A percentile compares a stretch with the other conserved stretches of the same genome.
Evolutionary conservation across 2,329 filamentous ascomycete species (phyloP).

Genomic region (Penicillium griseofulvum): DNA sequence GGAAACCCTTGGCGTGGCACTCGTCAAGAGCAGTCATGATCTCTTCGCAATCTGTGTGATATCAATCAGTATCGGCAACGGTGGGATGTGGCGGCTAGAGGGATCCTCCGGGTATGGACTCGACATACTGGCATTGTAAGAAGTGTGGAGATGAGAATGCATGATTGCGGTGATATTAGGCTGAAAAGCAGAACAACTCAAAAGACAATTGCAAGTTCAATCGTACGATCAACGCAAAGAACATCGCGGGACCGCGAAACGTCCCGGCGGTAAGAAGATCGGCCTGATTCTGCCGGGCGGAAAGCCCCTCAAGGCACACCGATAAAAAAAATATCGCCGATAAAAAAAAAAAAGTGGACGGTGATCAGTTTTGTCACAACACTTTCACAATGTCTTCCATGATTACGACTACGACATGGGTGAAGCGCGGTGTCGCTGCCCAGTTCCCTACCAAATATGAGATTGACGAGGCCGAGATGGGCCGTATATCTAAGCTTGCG

Average conservation of each 20-base stretch:
- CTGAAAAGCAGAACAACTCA: not conserved
- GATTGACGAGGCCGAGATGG: slow-evolving; percentile 72
- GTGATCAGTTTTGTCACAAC: slow-evolving; percentile 14
- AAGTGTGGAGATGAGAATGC: slow-evolving; percentile 97
- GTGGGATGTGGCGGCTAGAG: not conserved
- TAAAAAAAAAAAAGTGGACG: slow-evolving; percentile 31
- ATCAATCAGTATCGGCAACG: slow-evolving; percentile 3
- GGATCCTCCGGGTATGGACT: not conserved
- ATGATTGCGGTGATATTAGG: slow-evolving; percentile 52
- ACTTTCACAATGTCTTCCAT: slow-evolving; percentile 53
- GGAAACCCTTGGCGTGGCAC: slow-evolving; percentile 87
- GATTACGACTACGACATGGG: slow-evolving; percentile 75
- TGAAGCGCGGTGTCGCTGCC: slow-evolving; percentile 72
- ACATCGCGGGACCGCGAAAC: slow-evolving; percentile 11
- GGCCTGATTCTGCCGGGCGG: slow-evolving; percentile 35
- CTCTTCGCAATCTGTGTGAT: slow-evolving; percentile 77
- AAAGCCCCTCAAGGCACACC: slow-evolving; percentile 22
- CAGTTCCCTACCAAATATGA: slow-evolving; percentile 73
- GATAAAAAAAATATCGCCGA: slow-evolving; percentile 28
- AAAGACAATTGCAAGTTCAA: not conserved
- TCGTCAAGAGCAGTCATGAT: slow-evolving; percentile 92
- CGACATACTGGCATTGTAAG: slow-evolving; percentile 76
- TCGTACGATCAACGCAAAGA: slow-evolving; percentile 6
- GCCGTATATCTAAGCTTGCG: slow-evolving; percentile 70
- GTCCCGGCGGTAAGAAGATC: slow-evolving; percentile 27